Evolutionary conservation across 306 rosid species (phyloP).

Genomic region (Heteromeles arbutifolia): DNA sequence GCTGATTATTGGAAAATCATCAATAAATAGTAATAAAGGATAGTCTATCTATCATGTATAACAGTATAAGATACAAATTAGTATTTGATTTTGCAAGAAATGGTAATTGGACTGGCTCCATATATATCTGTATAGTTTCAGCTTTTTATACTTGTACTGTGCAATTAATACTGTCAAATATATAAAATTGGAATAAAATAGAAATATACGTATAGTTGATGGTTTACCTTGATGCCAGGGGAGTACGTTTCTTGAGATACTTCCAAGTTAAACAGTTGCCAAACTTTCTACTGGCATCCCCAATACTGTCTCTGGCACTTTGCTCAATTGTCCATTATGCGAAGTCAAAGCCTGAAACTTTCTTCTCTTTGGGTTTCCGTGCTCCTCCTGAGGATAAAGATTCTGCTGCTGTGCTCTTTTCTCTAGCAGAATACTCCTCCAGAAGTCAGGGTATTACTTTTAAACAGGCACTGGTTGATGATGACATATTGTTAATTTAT

Average conservation of each 20-base stretch:
- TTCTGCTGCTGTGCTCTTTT: constrained; percentile 38
- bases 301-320: constrained; percentile 66
- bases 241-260: constrained; percentile 81
- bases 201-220: constrained; percentile 3
- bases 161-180: too few relatives aligned
- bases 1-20: too few relatives aligned
- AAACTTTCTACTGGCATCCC: constrained; percentile 82
- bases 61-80: too few relatives aligned
- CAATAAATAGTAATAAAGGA: too few relatives aligned
- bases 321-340: constrained; percentile 67
- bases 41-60: too few relatives aligned
- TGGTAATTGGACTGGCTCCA: too few relatives aligned
- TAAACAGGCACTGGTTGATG: constrained; percentile 10
- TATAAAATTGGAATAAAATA: neutral
- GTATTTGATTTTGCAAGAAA: too few relatives aligned
- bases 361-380: constrained; percentile 69
- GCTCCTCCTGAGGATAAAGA: constrained; percentile 44
- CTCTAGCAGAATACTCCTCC: constrained; percentile 27
- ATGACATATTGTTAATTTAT: neutral
- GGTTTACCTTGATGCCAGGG: constrained; percentile 52
- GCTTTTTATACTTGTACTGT: too few relatives aligned
- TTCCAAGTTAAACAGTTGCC: constrained; percentile 84
- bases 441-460: constrained; percentile 41
- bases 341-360: constrained; percentile 55
- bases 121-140: too few relatives aligned